Evolutionary conservation across 2,329 filamentous ascomycete species (phyloP).

Genomic region (Talaromyces sp.): DNA sequence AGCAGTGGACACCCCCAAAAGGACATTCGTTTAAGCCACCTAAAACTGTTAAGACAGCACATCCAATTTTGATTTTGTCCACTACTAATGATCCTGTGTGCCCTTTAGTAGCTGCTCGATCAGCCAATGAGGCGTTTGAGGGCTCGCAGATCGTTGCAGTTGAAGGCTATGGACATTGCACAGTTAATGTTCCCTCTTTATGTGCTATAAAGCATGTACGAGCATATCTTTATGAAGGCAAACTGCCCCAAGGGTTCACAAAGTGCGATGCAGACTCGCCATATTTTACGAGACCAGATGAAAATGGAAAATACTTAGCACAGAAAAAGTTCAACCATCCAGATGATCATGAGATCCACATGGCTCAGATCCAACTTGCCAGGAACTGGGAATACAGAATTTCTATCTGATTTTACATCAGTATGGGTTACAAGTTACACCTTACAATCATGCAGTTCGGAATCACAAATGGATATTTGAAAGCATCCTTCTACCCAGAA

Average conservation of each 20-base stretch:
- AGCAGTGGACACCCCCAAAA: conserved; percentile 15
- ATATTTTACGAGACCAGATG: conserved; percentile 5
- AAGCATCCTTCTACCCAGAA: too few species aligned
- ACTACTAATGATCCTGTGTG: conserved; percentile 28
- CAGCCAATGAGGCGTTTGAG: conserved; percentile 25
- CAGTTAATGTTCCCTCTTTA: conserved; percentile 22
- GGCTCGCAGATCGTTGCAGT: conserved; percentile 27
- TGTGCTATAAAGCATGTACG: conserved; percentile 24
- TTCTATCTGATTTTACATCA: too few species aligned
- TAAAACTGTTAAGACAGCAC: conserved; percentile 18
- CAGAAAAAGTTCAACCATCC: conserved; percentile 7
- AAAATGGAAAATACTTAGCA: neutral
- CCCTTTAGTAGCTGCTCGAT: conserved; percentile 22
- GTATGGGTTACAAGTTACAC: neutral
- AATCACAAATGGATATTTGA: too few species aligned
- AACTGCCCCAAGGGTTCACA: conserved; percentile 17
- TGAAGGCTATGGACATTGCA: conserved; percentile 27
- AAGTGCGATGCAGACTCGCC: conserved; percentile 15
- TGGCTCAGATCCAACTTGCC: conserved; percentile 5
- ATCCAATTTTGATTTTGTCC: conserved; percentile 26
- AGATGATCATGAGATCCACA: conserved; percentile 10
- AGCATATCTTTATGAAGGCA: conserved; percentile 24
- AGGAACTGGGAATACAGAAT: conserved; percentile 4
- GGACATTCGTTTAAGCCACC: conserved; percentile 16
- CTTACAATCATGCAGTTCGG: too few species aligned